Percentiles rank a stretch among this genome's conserved stretches.
These are phyloP conservation scores for Hypoxylon intermedium DNA, from an alignment of 495 filamentous ascomycete species.

Conservation along the genomic window DNA sequence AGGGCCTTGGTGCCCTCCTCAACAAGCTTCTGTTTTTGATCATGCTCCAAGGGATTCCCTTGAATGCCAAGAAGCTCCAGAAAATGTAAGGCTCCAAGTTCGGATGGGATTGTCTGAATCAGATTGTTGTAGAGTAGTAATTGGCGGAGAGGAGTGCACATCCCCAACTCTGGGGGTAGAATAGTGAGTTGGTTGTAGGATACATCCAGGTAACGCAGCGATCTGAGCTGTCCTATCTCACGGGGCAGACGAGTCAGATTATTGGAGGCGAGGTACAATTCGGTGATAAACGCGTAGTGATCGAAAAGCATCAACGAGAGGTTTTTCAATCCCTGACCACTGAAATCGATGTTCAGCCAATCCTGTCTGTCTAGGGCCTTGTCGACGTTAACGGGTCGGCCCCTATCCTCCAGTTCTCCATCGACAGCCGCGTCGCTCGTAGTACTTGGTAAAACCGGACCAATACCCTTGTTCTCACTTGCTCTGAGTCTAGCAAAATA, in stretches of 20 bases:
- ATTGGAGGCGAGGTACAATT: slow-evolving; percentile 91
- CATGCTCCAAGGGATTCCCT: slow-evolving; percentile 81
- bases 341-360: slow-evolving; percentile 91
- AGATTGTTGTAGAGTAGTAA: slow-evolving; percentile 89
- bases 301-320: slow-evolving; percentile 78
- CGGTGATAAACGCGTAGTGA: slow-evolving; percentile 82
- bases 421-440: slow-evolving; percentile 57
- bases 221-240: slow-evolving; percentile 78
- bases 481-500: slow-evolving; percentile 63
- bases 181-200: slow-evolving; percentile 85
- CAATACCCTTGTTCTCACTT: slow-evolving; percentile 64
- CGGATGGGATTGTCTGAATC: slow-evolving; percentile 78
- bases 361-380: slow-evolving; percentile 71
- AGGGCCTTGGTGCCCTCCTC: slow-evolving; percentile 86
- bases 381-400: slow-evolving; percentile 61
- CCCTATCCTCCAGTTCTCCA: slow-evolving; percentile 69
- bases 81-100: slow-evolving; percentile 85
- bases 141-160: slow-evolving; percentile 85
- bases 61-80: slow-evolving; percentile 90
- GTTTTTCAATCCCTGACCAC: slow-evolving; percentile 87
- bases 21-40: slow-evolving; percentile 76
- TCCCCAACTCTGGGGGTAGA: slow-evolving; percentile 91
- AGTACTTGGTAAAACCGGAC: slow-evolving; percentile 41
- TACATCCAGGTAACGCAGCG: slow-evolving; percentile 79
- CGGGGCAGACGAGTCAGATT: slow-evolving; percentile 77